phyloP scores from a whole-genome alignment of 371 early-diverging fungal species.

The Polyrhizophydium stewartii region DNA sequence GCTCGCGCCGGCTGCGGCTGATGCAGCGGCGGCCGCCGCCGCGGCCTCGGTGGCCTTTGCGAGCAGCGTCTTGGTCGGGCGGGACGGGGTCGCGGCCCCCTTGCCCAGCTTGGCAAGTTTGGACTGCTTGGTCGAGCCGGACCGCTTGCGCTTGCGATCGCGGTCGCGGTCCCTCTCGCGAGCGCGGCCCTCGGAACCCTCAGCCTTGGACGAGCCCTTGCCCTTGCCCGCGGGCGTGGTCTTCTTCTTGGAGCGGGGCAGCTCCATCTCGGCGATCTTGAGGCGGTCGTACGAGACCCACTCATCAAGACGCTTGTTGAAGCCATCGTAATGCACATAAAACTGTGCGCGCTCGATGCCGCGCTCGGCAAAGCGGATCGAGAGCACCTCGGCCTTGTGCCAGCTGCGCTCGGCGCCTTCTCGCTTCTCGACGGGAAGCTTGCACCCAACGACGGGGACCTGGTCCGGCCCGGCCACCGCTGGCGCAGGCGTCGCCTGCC shows the following conservation, averaged over 20 bases:
- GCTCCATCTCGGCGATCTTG: conserved; percentile 69
- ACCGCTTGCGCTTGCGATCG: neutral
- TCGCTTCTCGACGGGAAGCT: conserved; percentile 69
- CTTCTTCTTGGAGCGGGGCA: conserved; percentile 53
- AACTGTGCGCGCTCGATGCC: conserved; percentile 58
- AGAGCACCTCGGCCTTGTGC: conserved; percentile 90
- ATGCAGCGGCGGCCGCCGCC: neutral
- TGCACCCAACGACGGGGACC: conserved; percentile 54
- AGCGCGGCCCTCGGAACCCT: neutral
- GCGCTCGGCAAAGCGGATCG: conserved; percentile 56
- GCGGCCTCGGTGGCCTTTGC: neutral
- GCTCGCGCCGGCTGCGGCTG: neutral
- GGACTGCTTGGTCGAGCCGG: too few species aligned
- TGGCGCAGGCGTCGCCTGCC: neutral
- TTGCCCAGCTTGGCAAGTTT: too few species aligned
- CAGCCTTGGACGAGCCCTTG: neutral
- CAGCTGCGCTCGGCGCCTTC: conserved; percentile 52
- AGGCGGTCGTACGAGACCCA: conserved; percentile 85
- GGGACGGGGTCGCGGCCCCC: too few species aligned
- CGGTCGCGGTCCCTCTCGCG: neutral
- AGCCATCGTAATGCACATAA: conserved; percentile 98
- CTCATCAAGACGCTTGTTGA: conserved; percentile 99
- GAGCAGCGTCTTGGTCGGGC: neutral
- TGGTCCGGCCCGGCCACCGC: neutral
- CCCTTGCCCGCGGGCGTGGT: neutral